These are phyloP conservation scores for Stygiomarasmius scandens DNA, from an alignment of 1,284 basidiomycete species.

Conservation along the genomic window DNA sequence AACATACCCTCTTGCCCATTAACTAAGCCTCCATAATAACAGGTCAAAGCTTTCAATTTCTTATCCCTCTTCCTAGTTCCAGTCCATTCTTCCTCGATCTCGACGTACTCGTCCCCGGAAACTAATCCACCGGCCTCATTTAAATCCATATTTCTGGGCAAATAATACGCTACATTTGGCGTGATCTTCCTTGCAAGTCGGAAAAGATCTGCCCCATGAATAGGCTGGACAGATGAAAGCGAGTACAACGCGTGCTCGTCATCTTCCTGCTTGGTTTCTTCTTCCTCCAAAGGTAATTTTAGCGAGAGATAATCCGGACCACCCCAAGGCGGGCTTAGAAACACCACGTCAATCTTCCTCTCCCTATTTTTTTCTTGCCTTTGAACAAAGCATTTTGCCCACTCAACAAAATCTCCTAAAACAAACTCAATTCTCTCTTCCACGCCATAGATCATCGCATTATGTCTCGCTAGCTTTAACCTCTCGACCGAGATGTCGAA, in stretches of 20 bases:
- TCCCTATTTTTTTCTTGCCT: constrained; percentile 21
- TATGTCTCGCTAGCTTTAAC: constrained; percentile 87
- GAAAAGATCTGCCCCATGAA: constrained; percentile 85
- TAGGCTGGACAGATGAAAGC: constrained; percentile 74
- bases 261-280: constrained; percentile 16
- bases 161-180: constrained; percentile 84
- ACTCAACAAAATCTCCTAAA: constrained; percentile 83
- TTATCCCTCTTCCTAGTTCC: constrained; percentile 36
- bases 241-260: constrained; percentile 60
- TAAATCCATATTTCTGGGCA: constrained; percentile 84
- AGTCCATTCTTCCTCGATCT: constrained; percentile 78
- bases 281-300: not conserved
- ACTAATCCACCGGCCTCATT: constrained; percentile 71
- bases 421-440: constrained; percentile 94
- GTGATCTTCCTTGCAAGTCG: constrained; percentile 70
- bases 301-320: constrained; percentile 68
- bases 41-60: constrained; percentile 83
- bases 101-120: constrained; percentile 11
- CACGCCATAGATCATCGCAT: constrained; percentile 92
- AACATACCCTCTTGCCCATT: constrained; percentile 66
- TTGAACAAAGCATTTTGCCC: constrained; percentile 63
- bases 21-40: constrained; percentile 79
- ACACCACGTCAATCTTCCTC: constrained; percentile 80
- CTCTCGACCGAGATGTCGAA: constrained; percentile 86
- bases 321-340: constrained; percentile 94